Conservation (phyloP, 2,329 filamentous ascomycete species). For the Didymella keratinophila region DNA sequence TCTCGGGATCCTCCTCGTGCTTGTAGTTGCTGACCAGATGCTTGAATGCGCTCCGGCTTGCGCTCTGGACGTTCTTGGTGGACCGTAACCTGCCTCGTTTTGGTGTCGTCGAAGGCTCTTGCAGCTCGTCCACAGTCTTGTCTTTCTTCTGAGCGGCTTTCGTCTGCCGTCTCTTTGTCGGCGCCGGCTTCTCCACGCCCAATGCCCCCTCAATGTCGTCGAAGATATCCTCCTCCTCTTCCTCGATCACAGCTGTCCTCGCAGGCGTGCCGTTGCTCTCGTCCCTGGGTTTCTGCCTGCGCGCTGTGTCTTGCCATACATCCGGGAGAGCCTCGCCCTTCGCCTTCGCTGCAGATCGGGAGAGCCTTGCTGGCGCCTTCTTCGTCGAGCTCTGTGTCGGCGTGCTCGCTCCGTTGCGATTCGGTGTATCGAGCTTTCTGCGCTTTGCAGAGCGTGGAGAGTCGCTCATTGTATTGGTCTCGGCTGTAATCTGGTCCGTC, state of each 20-base stretch:
- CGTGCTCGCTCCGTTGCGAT: conserved; percentile 34
- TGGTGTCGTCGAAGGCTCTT: conserved; percentile 24
- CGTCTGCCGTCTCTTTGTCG: conserved; percentile 18
- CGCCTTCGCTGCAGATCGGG: conserved; percentile 24
- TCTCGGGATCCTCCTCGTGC: conserved; percentile 18
- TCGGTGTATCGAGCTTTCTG: conserved; percentile 45
- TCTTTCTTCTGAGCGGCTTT: conserved; percentile 17
- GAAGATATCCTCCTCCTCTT: conserved; percentile 48
- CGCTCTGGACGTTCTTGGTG: conserved; percentile 26
- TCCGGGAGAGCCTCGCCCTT: conserved; percentile 21
- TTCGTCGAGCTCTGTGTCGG: conserved; percentile 29
- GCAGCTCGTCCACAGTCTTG: conserved; percentile 24
- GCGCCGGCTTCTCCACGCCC: conserved; percentile 31
- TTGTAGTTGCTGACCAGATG: conserved; percentile 22
- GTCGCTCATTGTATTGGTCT: conserved; percentile 37
- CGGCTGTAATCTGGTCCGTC: not conserved
- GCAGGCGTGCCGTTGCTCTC: conserved; percentile 22
- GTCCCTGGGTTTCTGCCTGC: conserved; percentile 19
- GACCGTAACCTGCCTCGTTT: conserved; percentile 29
- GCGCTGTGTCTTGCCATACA: conserved; percentile 21
- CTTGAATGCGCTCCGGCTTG: conserved; percentile 25
- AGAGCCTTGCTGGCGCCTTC: conserved; percentile 34
- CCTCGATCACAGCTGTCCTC: conserved; percentile 12
- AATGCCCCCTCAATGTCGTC: conserved; percentile 56
- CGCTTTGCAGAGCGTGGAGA: conserved; percentile 48